These are phyloP conservation scores for Coelastrella sp. DNA, from an alignment of 139 green algal genomes.

Conservation along the genomic window DNA sequence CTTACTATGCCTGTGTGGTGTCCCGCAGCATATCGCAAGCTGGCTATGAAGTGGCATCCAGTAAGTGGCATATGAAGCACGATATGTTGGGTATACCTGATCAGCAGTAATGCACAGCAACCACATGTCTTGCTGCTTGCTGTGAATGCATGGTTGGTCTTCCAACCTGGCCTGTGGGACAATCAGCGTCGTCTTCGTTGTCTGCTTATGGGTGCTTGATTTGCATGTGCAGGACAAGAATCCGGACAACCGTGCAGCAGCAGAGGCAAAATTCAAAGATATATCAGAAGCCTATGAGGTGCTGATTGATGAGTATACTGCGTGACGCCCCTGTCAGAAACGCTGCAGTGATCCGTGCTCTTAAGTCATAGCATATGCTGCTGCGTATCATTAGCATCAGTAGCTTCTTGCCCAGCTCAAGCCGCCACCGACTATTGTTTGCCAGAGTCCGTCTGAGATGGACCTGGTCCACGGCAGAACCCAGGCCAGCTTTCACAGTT, in stretches of 20 bases:
- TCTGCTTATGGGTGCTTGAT: background rate
- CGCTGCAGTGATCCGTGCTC: too few relatives aligned
- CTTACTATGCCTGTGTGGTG: background rate
- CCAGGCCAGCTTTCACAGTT: too few relatives aligned
- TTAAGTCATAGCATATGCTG: too few relatives aligned
- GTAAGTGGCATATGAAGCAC: slow-evolving; percentile 47
- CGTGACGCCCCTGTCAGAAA: too few relatives aligned
- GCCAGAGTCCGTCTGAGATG: too few relatives aligned
- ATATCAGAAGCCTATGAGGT: slow-evolving; percentile 90
- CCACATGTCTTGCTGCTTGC: background rate
- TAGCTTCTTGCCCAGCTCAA: too few relatives aligned
- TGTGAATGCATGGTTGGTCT: background rate
- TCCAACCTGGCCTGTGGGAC: too few relatives aligned
- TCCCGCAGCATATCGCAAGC: slow-evolving; percentile 81
- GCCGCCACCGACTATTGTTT: too few relatives aligned
- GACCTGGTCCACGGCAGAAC: too few relatives aligned
- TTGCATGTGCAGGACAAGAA: slow-evolving; percentile 83
- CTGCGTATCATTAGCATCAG: too few relatives aligned
- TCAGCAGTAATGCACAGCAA: too few relatives aligned
- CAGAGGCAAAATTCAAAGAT: slow-evolving; percentile 89
- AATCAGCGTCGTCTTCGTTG: too few relatives aligned
- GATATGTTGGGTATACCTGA: background rate
- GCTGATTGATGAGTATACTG: background rate
- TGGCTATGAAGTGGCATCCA: slow-evolving; percentile 89
- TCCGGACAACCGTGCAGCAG: slow-evolving; percentile 69